Percentiles rank a stretch among this genome's conserved stretches.
phyloP scores from a whole-genome alignment of 2,329 filamentous ascomycete species.

The Aspergillus pseudoviridinutans region DNA sequence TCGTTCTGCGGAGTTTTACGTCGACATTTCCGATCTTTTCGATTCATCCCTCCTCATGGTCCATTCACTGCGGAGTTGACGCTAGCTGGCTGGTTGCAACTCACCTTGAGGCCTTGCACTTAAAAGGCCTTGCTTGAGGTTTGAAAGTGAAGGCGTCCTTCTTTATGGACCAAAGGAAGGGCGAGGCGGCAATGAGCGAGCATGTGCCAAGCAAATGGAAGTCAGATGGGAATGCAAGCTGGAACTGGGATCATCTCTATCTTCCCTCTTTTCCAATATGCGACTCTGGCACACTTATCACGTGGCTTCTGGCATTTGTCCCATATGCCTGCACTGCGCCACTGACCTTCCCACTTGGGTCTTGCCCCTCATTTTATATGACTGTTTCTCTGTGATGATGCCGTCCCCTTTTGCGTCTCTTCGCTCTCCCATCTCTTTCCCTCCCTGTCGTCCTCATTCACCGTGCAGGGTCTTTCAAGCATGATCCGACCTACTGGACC shows the following conservation, averaged over 20 bases:
- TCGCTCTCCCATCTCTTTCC: neutral
- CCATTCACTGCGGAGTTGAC: constrained; percentile 24
- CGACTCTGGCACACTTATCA: neutral
- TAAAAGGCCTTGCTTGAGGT: neutral
- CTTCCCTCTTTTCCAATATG: neutral
- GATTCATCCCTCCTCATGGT: neutral
- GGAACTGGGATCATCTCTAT: too few species aligned
- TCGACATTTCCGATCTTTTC: constrained; percentile 11
- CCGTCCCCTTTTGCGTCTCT: neutral
- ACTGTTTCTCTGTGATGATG: constrained; percentile 1
- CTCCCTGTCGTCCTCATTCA: neutral
- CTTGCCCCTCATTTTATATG: neutral
- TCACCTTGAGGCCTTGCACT: constrained; percentile 27
- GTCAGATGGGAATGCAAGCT: neutral
- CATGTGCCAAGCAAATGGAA: neutral
- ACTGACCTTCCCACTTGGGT: neutral
- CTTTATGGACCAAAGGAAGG: neutral
- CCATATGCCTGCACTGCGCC: too few species aligned
- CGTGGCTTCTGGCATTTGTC: neutral
- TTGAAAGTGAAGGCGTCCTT: neutral
- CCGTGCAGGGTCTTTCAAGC: neutral
- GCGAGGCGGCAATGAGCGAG: neutral
- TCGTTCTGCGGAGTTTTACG: constrained; percentile 13
- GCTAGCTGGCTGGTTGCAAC: constrained; percentile 32
- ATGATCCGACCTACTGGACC: constrained; percentile 15